These are phyloP conservation scores for Suillus brevipes DNA, from an alignment of 768 basidiomycete species.

Conservation along the genomic window DNA sequence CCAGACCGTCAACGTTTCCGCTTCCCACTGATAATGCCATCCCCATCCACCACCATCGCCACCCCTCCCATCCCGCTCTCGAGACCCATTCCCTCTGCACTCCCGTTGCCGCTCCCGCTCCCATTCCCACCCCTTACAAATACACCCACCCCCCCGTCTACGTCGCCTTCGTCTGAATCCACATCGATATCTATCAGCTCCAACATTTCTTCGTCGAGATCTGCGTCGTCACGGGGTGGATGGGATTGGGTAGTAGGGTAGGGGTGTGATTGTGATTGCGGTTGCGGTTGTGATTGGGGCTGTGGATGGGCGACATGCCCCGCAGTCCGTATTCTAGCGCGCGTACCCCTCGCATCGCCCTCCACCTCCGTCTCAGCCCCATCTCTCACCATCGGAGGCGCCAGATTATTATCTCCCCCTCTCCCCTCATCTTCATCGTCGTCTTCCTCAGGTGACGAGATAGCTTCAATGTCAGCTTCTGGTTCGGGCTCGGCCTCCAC, in stretches of 20 bases:
- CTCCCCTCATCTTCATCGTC: conserved; percentile 21
- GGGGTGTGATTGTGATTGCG: neutral
- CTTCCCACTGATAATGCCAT: conserved; percentile 12
- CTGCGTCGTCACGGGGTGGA: conserved; percentile 6
- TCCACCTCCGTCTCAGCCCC: conserved; percentile 38
- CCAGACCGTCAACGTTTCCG: conserved; percentile 13
- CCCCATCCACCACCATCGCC: conserved; percentile 8
- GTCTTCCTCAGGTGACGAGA: conserved; percentile 3
- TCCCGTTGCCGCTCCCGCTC: conserved; percentile 11
- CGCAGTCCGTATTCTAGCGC: conserved; percentile 28
- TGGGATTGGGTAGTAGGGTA: neutral
- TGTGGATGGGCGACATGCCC: conserved; percentile 19
- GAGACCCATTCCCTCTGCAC: conserved; percentile 8
- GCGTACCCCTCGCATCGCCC: conserved; percentile 22
- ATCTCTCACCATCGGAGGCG: conserved; percentile 24
- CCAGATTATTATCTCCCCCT: conserved; percentile 6
- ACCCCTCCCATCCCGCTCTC: neutral
- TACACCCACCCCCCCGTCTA: neutral
- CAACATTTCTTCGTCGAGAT: conserved; percentile 29
- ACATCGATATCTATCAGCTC: conserved; percentile 18
- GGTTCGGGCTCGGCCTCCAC: conserved; percentile 44
- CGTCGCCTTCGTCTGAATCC: conserved; percentile 14
- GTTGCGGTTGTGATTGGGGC: neutral
- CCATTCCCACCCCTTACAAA: conserved; percentile 18
- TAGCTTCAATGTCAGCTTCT: conserved; percentile 24